These are phyloP conservation scores for Buddleja alternifolia DNA, from an alignment of 257 asterid genomes.

Conservation along the genomic window DNA sequence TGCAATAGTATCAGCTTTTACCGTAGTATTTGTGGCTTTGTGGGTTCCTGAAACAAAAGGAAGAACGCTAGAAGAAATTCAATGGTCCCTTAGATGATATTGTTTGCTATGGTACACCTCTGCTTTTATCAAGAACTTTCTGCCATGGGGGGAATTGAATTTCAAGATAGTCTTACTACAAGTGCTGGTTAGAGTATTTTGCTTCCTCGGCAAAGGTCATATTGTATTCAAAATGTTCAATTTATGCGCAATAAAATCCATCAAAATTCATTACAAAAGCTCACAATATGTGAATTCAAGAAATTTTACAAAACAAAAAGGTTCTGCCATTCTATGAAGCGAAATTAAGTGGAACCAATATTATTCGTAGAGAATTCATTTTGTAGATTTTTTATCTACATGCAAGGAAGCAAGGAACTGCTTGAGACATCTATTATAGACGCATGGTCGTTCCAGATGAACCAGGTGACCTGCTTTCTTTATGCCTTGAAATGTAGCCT, in stretches of 20 bases:
- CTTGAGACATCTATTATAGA: constrained; percentile 68
- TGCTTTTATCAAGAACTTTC: neutral
- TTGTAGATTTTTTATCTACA: constrained; percentile 32
- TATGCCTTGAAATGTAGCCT: constrained; percentile 57
- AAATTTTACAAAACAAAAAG: neutral
- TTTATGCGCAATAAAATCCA: constrained; percentile 18
- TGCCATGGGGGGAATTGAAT: neutral
- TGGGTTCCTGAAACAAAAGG: constrained; percentile 97
- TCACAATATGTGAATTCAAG: neutral
- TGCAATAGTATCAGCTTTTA: constrained; percentile 57
- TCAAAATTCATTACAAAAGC: constrained; percentile 13
- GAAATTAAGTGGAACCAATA: neutral
- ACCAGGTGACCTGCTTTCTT: constrained; percentile 85
- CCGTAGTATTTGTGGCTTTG: constrained; percentile 55
- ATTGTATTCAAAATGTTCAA: constrained; percentile 2
- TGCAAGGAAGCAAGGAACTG: constrained; percentile 64
- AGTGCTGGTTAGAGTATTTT: neutral
- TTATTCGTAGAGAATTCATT: constrained; percentile 10
- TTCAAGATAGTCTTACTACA: neutral
- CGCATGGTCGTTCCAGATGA: constrained; percentile 85
- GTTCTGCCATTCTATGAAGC: neutral
- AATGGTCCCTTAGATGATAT: constrained; percentile 59
- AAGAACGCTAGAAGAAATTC: constrained; percentile 83
- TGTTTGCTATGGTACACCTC: neutral
- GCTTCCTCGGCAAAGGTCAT: constrained; percentile 14